Evolutionary conservation across 805 yeast genomes (phyloP), one percentile per base, ranked within the genome.

Genomic region (Saturnispora mendoncae): DNA sequence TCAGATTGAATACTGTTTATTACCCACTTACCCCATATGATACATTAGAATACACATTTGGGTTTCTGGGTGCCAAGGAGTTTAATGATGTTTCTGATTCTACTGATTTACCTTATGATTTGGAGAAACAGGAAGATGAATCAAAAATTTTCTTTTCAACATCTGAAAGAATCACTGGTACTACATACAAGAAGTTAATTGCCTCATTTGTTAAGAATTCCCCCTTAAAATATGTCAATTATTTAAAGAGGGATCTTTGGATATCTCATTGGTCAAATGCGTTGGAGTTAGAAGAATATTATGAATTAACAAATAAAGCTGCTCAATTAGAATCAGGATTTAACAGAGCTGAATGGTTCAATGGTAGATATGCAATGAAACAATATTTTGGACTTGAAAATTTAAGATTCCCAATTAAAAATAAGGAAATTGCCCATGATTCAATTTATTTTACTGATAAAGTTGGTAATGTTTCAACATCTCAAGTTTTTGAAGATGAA

Each of bases 401-500:
- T 21, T 56, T 87, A 44, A 80, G 77, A 46, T 58, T 84, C 46
- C 71, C 69, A 6, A 57, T 84, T 24, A 73, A 74, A 9, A 58
- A 62, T 18, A 62, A 63, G 23, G 54, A 52, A 4, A 65, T 80
- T 15, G 57, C 69, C n/a, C 92, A 80, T 46, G 36, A 36, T 36
- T 45, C 50, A 0, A 72, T 79, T 43, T 92, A 84, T 64, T 85
- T 68, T 57, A 80, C 86, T 9, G 98, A 92, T 61, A 73, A 82
- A 50, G 95, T 90, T 23, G 98, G 98, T 28, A 84, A 85, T 62
- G 95, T 90, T 12, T 80, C 95, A 6, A 84, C 97, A 3, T 80
- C 82, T 38, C 66, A 67, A 46, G 46, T 64, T 20, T 55, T 63
- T 4, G 61, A 62, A 32, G 61, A 70, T 33, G 62, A 64, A 46